Percentiles rank a stretch among this genome's conserved stretches.
Conservation (phyloP, 345 rosid genomes). For the Barbarea vulgaris region DNA sequence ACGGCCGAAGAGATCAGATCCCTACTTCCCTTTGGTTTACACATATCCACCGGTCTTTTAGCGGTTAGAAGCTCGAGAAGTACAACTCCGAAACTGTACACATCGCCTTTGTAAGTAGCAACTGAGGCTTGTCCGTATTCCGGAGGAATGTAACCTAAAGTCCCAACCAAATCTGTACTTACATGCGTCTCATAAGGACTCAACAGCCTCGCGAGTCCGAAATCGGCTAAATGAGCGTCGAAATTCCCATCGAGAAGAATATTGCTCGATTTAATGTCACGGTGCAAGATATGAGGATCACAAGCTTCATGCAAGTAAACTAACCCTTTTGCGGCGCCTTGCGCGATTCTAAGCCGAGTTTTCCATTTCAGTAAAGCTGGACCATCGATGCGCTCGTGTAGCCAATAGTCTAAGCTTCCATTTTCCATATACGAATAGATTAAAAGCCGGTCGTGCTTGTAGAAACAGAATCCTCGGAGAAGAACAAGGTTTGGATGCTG, state of each 20-base stretch:
- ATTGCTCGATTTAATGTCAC: conserved; percentile 85
- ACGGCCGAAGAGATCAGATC: conserved; percentile 74
- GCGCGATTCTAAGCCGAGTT: conserved; percentile 68
- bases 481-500: conserved; percentile 87
- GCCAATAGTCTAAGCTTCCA: conserved; percentile 90
- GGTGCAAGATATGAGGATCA: conserved; percentile 80
- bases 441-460: conserved; percentile 57
- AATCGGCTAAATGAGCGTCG: conserved; percentile 84
- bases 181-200: conserved; percentile 80
- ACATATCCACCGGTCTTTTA: conserved; percentile 87
- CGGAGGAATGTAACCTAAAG: conserved; percentile 87
- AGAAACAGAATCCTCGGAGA: conserved; percentile 75
- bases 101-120: conserved; percentile 85
- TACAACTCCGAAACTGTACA: conserved; percentile 90
- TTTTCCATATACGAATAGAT: conserved; percentile 92
- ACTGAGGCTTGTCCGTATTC: conserved; percentile 86
- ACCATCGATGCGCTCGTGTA: conserved; percentile 78
- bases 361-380: conserved; percentile 62
- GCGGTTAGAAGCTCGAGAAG: conserved; percentile 86
- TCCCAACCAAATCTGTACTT: conserved; percentile 85
- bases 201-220: conserved; percentile 82
- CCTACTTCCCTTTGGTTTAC: conserved; percentile 66
- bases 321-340: conserved; percentile 72
- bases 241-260: conserved; percentile 77
- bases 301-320: conserved; percentile 79